Percentiles rank a stretch among this genome's conserved stretches.
Evolutionary conservation across 768 basidiomycete species (phyloP).

Genomic region (Suillus plorans): DNA sequence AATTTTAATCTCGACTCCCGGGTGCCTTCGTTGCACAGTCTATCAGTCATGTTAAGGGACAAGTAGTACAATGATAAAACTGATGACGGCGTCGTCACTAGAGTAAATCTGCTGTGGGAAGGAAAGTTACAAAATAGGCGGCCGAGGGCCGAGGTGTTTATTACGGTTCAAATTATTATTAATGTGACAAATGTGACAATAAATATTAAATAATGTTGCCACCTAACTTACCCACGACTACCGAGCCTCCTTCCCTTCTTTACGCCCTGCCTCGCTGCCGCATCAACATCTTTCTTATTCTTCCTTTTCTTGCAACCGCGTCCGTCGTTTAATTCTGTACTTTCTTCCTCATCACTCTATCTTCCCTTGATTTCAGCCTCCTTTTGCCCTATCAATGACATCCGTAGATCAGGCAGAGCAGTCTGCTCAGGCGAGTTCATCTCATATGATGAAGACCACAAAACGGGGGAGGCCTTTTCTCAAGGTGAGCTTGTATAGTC

Average conservation of each 20-base stretch:
- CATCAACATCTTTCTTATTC: constrained; percentile 27
- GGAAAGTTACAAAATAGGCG: constrained; percentile 16
- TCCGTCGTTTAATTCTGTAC: constrained; percentile 26
- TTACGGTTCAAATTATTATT: constrained; percentile 13
- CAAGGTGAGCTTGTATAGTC: constrained; percentile 53
- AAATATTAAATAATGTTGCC: constrained; percentile 21
- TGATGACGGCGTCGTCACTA: not conserved
- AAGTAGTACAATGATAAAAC: not conserved
- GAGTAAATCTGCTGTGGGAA: constrained; percentile 8
- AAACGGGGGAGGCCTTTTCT: constrained; percentile 92
- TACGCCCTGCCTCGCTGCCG: constrained; percentile 16
- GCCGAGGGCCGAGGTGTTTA: constrained; percentile 12
- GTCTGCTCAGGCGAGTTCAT: constrained; percentile 58
- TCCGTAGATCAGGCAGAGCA: constrained; percentile 39
- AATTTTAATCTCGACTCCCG: not conserved
- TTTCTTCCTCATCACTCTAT: constrained; percentile 15
- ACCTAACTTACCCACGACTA: constrained; percentile 27
- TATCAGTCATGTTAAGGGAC: not conserved
- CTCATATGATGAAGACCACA: constrained; percentile 99
- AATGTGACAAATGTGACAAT: constrained; percentile 20
- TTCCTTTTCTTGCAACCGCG: constrained; percentile 24
- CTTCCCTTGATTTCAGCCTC: constrained; percentile 9
- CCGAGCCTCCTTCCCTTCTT: constrained; percentile 22
- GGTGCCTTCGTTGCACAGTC: not conserved
- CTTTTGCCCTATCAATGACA: constrained; percentile 33